These are phyloP conservation scores for Capronia americana DNA, from an alignment of 2,329 filamentous ascomycete species.

Conservation along the genomic window DNA sequence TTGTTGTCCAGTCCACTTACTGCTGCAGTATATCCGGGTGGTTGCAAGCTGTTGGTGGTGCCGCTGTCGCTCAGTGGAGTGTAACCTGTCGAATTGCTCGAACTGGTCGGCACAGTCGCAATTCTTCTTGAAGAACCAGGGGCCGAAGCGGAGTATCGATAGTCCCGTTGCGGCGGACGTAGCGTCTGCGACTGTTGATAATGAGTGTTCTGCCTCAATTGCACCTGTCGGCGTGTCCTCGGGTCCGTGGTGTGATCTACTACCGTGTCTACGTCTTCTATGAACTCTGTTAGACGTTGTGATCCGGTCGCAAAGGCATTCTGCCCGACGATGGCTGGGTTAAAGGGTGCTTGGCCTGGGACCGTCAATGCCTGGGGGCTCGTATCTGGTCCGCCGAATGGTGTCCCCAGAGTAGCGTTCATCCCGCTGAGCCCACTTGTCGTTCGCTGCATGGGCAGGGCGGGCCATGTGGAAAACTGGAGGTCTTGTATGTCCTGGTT, in stretches of 20 bases:
- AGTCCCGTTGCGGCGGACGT: background rate
- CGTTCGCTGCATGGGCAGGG: background rate
- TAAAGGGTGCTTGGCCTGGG: background rate
- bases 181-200: background rate
- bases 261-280: background rate
- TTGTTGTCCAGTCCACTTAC: background rate
- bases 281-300: background rate
- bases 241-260: background rate
- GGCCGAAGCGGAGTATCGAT: background rate
- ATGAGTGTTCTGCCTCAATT: background rate
- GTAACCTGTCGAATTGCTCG: background rate
- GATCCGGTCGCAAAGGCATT: background rate
- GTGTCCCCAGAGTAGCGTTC: background rate
- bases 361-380: background rate
- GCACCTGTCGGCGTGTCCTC: background rate
- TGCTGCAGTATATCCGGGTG: background rate
- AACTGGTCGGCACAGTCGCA: background rate
- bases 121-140: background rate
- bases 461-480: background rate
- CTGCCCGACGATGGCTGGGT: background rate
- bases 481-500: background rate
- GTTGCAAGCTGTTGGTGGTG: background rate
- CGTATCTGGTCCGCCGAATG: background rate
- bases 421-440: background rate
- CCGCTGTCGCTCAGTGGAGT: background rate